These are phyloP conservation scores for Candida smagusa DNA, from an alignment of 1,139 yeast species.

Conservation along the genomic window DNA sequence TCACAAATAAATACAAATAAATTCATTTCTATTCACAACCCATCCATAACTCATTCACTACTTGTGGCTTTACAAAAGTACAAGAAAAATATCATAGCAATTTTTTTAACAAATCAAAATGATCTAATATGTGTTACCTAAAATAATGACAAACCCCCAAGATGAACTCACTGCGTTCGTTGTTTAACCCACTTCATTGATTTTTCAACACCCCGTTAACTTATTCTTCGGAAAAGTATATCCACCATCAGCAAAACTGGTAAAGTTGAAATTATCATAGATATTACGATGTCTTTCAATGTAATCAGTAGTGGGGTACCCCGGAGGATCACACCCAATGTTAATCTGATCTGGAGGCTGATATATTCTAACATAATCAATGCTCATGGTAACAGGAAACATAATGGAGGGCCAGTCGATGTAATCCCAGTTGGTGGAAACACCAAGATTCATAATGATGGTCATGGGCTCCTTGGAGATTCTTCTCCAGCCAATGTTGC, in stretches of 20 bases:
- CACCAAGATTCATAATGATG: slow-evolving; percentile 25
- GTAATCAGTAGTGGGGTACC: slow-evolving; percentile 24
- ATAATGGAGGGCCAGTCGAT: slow-evolving; percentile 25
- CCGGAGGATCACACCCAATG: slow-evolving; percentile 25
- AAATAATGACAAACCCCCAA: too few relatives aligned
- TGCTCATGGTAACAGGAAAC: slow-evolving; percentile 23
- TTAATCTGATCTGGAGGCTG: slow-evolving; percentile 21
- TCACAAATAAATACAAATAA: too few relatives aligned
- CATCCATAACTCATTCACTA: too few relatives aligned
- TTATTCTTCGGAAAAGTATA: slow-evolving; percentile 21
- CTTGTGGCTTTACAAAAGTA: too few relatives aligned
- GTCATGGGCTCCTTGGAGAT: slow-evolving; percentile 29
- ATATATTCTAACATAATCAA: slow-evolving; percentile 26
- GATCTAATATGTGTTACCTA: too few relatives aligned
- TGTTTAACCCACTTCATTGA: too few relatives aligned
- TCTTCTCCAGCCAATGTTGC: slow-evolving; percentile 24
- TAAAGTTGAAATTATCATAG: slow-evolving; percentile 21
- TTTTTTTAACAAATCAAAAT: too few relatives aligned
- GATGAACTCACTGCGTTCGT: too few relatives aligned
- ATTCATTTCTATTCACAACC: too few relatives aligned
- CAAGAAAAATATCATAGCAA: too few relatives aligned
- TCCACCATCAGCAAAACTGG: slow-evolving; percentile 23
- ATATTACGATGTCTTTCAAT: slow-evolving; percentile 20
- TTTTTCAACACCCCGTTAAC: slow-evolving; percentile 7
- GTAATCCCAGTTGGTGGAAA: slow-evolving; percentile 29